These are phyloP conservation scores for Ailanthus altissimus DNA, from an alignment of 345 rosid genomes.

Conservation along the genomic window DNA sequence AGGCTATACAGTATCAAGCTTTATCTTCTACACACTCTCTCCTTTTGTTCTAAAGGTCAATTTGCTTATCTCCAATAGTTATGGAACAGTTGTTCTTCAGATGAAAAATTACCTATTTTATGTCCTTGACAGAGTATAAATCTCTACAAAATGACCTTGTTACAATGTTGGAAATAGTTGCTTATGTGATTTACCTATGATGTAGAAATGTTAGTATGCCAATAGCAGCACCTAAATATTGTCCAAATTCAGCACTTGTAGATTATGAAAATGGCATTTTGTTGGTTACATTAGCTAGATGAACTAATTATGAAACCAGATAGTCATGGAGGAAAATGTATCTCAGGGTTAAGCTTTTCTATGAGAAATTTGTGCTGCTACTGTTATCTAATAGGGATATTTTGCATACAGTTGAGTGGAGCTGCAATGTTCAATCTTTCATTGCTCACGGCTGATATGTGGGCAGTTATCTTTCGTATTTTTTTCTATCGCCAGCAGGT, in stretches of 20 bases:
- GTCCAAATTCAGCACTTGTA: neutral
- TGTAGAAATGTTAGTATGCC: neutral
- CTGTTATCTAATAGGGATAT: neutral
- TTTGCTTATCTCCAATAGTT: constrained; percentile 2
- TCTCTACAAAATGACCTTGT: neutral
- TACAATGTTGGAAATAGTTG: neutral
- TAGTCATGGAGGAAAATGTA: too few relatives aligned
- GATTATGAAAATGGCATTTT: neutral
- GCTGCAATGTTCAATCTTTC: constrained; percentile 64
- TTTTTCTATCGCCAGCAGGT: constrained; percentile 57
- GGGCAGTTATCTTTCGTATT: constrained; percentile 56
- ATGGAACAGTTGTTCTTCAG: neutral
- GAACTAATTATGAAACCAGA: too few relatives aligned
- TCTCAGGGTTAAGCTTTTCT: too few relatives aligned
- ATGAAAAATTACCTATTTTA: neutral
- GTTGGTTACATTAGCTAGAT: neutral
- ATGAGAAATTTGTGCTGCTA: neutral
- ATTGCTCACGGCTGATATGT: constrained; percentile 58
- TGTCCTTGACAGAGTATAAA: too few relatives aligned
- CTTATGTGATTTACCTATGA: neutral
- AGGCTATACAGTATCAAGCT: constrained; percentile 39
- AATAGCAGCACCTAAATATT: neutral
- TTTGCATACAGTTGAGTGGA: constrained; percentile 47
- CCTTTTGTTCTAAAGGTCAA: constrained; percentile 56
- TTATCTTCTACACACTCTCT: constrained; percentile 41